These are phyloP conservation scores for Casuarina cunninghamiana DNA, from an alignment of 306 rosid genomes.

Conservation along the genomic window DNA sequence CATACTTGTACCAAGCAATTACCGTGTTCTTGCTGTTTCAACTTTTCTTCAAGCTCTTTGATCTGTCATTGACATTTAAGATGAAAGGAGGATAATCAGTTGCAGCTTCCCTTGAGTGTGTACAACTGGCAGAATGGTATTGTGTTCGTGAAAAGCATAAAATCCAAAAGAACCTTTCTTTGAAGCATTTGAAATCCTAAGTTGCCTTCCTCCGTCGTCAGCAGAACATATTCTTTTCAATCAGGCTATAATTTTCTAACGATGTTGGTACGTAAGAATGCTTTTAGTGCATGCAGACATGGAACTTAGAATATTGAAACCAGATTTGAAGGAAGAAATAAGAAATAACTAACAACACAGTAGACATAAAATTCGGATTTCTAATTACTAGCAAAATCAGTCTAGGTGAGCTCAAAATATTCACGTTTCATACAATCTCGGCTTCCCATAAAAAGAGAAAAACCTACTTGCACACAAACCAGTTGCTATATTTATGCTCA, in stretches of 20 bases:
- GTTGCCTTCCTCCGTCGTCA: constrained; percentile 13
- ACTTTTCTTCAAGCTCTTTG: constrained; percentile 63
- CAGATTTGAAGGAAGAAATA: not conserved
- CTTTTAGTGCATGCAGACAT: not conserved
- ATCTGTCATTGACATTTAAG: constrained; percentile 47
- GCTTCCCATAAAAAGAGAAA: no score
- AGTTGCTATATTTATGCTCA: not conserved
- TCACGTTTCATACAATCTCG: no score
- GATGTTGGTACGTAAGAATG: not conserved
- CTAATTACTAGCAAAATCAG: not conserved
- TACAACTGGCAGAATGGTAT: not conserved
- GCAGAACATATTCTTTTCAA: not conserved
- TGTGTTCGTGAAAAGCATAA: constrained; percentile 2
- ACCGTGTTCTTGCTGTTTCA: constrained; percentile 53
- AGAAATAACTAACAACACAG: not conserved
- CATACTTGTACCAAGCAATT: constrained; percentile 28
- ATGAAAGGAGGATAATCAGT: not conserved
- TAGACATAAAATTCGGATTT: not conserved
- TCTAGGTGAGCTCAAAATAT: not conserved
- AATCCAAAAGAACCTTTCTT: constrained; percentile 3
- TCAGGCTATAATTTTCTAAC: not conserved
- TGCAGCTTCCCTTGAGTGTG: not conserved
- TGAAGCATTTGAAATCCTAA: constrained; percentile 14
- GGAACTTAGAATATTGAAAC: not conserved
- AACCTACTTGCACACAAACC: no score